Percentiles rank a stretch among this genome's conserved stretches.
Evolutionary conservation across 805 yeast genomes (phyloP).

Genomic region (Tetrapisispora fleetii): DNA sequence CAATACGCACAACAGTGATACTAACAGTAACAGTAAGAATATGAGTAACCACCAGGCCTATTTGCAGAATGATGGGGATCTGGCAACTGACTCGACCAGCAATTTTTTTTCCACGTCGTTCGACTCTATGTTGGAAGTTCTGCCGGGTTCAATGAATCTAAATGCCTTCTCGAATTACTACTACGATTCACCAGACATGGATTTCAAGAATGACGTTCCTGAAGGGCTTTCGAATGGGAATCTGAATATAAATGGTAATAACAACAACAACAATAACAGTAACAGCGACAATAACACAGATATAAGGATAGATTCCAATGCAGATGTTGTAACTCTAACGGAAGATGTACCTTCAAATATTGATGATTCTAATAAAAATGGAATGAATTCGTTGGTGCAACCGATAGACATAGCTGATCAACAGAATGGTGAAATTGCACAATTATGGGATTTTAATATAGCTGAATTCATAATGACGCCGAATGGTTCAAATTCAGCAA

Average conservation of each 20-base stretch:
- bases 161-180: conserved; percentile 9
- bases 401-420: conserved; percentile 25
- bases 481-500: conserved; percentile 25
- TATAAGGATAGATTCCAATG: background rate
- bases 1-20: background rate
- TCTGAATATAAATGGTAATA: background rate
- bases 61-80: background rate
- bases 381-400: background rate
- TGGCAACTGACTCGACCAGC: background rate
- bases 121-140: conserved; percentile 28
- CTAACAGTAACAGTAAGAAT: background rate
- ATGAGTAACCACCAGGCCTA: background rate
- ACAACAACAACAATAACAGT: background rate
- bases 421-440: conserved; percentile 33
- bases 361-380: background rate
- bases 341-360: background rate
- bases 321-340: background rate
- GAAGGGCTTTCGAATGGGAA: background rate
- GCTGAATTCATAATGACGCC: conserved; percentile 30
- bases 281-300: background rate
- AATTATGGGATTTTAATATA: conserved; percentile 32
- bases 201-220: background rate
- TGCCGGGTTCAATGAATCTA: conserved; percentile 24
- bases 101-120: conserved; percentile 10
- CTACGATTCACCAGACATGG: conserved; percentile 2